A percentile compares a stretch with the other conserved stretches of the same genome.
phyloP scores from a whole-genome alignment of 805 yeast genomes.

The Ogataea kodamae region DNA sequence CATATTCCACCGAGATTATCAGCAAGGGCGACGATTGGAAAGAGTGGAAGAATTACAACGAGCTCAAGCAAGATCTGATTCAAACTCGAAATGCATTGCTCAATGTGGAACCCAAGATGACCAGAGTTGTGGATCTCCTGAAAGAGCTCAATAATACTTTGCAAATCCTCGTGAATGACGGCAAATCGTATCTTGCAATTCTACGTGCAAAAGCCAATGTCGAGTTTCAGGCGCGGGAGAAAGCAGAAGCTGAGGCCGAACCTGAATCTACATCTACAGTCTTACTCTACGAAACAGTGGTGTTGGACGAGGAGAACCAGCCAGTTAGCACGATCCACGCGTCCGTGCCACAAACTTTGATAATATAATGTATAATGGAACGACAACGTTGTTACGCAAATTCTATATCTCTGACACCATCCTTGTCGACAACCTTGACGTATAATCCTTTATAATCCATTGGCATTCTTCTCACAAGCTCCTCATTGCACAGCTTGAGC shows the following conservation, averaged over 20 bases:
- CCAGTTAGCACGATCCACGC: constrained; percentile 17
- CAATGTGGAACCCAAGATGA: constrained; percentile 31
- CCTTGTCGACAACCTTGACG: constrained; percentile 34
- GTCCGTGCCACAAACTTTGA: constrained; percentile 7
- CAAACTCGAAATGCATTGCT: constrained; percentile 52
- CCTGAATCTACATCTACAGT: constrained; percentile 16
- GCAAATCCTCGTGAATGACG: constrained; percentile 51
- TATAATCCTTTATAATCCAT: constrained; percentile 82
- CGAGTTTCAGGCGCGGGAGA: constrained; percentile 54
- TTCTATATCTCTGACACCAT: constrained; percentile 33
- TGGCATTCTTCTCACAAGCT: constrained; percentile 82
- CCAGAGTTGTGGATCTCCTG: constrained; percentile 32
- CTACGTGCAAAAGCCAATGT: constrained; percentile 56
- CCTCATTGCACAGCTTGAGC: constrained; percentile 68
- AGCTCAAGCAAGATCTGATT: constrained; percentile 52
- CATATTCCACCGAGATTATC: constrained; percentile 59
- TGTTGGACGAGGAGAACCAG: constrained; percentile 15
- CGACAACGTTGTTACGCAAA: constrained; percentile 12
- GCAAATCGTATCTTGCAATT: constrained; percentile 56
- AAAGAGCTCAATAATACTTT: constrained; percentile 43
- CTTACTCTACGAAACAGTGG: constrained; percentile 18
- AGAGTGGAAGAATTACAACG: constrained; percentile 61
- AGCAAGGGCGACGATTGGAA: constrained; percentile 42
- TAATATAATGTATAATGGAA: constrained; percentile 9
- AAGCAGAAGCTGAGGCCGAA: constrained; percentile 31